Percentiles rank a stretch among this genome's conserved stretches.
phyloP scores from a whole-genome alignment of 805 yeast genomes.

The Candida awuae region DNA sequence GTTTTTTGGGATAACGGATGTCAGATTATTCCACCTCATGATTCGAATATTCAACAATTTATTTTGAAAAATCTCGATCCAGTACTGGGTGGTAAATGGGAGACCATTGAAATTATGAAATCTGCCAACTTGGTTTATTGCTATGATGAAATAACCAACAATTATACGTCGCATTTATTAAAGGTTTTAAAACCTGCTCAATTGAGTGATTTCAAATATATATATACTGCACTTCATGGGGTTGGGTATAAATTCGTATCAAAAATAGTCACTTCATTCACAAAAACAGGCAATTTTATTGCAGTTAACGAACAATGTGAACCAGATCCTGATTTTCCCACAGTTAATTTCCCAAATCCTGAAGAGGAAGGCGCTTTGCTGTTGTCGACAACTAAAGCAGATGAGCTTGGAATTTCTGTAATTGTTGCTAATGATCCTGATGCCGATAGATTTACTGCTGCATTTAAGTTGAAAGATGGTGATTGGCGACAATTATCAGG shows the following conservation, averaged over 20 bases:
- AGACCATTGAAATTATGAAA: constrained; percentile 25
- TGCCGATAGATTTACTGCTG: constrained; percentile 88
- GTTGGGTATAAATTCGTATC: constrained; percentile 66
- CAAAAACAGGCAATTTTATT: constrained; percentile 15
- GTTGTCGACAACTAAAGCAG: constrained; percentile 58
- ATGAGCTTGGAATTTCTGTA: constrained; percentile 35
- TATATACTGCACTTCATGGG: constrained; percentile 95
- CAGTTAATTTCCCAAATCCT: constrained; percentile 90
- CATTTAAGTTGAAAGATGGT: constrained; percentile 41
- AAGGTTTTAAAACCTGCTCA: constrained; percentile 27
- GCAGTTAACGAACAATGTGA: constrained; percentile 55
- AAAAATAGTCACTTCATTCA: constrained; percentile 30
- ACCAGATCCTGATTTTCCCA: constrained; percentile 82
- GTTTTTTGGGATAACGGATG: constrained; percentile 93
- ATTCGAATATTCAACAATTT: constrained; percentile 54
- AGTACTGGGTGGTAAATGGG: constrained; percentile 37
- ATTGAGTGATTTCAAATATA: constrained; percentile 39
- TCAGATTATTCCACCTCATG: constrained; percentile 93
- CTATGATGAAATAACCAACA: constrained; percentile 34
- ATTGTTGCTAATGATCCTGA: constrained; percentile 94
- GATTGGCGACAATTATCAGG: constrained; percentile 81
- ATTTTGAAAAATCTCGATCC: constrained; percentile 60
- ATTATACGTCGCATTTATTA: constrained; percentile 33
- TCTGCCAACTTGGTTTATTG: constrained; percentile 29
- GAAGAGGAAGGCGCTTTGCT: constrained; percentile 90